These are phyloP conservation scores for Pyricularia pennisetigena DNA, from an alignment of 2,329 filamentous ascomycete genomes.

Conservation along the genomic window DNA sequence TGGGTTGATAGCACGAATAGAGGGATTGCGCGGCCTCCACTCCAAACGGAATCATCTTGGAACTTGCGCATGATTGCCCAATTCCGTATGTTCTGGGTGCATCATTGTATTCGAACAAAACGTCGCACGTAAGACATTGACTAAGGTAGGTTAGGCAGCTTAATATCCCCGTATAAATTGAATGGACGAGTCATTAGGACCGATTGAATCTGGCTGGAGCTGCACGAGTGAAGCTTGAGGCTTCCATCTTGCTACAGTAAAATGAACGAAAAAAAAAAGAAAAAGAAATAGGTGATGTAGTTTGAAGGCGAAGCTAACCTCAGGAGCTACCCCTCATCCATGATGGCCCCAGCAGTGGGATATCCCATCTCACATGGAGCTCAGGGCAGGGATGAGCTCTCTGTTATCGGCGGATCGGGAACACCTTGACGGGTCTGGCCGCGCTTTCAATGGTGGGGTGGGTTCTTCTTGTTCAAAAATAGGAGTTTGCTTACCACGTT, in stretches of 20 bases:
- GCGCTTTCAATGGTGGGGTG: neutral
- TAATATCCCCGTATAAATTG: neutral
- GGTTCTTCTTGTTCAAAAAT: neutral
- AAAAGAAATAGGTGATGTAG: too few species aligned
- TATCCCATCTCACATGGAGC: neutral
- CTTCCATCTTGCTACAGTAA: neutral
- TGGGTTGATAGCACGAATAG: neutral
- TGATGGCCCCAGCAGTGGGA: neutral
- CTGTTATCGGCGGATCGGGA: neutral
- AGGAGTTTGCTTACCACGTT: neutral
- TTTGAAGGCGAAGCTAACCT: neutral
- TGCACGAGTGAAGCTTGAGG: neutral
- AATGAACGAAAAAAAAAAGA: too few species aligned
- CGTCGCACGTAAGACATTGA: neutral
- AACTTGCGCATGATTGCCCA: neutral
- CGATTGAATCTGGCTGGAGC: neutral
- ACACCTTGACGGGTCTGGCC: constrained; percentile 1
- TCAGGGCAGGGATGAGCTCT: neutral
- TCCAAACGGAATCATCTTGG: neutral
- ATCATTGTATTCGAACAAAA: neutral
- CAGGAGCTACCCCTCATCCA: neutral
- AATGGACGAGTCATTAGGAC: neutral
- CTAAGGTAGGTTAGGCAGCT: too few species aligned
- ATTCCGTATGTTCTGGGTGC: neutral
- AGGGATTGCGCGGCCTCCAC: neutral